Evolutionary conservation across 345 rosid genomes (phyloP).

Genomic region (Odontarrhena argentea): DNA sequence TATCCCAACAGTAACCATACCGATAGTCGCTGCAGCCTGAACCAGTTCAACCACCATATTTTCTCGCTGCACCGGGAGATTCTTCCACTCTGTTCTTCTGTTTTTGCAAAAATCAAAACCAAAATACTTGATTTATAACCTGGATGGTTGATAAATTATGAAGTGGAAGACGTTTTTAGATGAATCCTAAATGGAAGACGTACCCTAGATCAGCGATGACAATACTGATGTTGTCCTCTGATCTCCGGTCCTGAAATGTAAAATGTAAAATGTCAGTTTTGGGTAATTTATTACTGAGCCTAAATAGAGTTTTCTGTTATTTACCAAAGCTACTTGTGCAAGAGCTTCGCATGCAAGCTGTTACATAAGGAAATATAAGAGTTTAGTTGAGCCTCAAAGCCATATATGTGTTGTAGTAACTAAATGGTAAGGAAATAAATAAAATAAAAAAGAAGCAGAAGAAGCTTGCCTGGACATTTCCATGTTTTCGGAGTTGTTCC

Average conservation of each 20-base stretch:
- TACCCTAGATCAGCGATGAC: slow-evolving; percentile 89
- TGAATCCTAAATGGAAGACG: slow-evolving; percentile 9
- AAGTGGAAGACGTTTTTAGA: neutral
- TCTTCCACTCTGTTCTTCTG: slow-evolving; percentile 76
- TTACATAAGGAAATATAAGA: slow-evolving; percentile 32
- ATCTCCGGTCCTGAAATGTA: slow-evolving; percentile 59
- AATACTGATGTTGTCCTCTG: slow-evolving; percentile 82
- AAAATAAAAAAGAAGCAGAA: neutral
- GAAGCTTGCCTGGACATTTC: slow-evolving; percentile 81
- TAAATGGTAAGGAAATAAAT: neutral
- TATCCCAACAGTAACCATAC: slow-evolving; percentile 70
- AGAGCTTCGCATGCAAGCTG: slow-evolving; percentile 94
- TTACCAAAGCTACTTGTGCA: slow-evolving; percentile 77
- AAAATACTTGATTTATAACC: neutral
- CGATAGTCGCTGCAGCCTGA: slow-evolving; percentile 79
- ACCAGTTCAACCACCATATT: slow-evolving; percentile 59
- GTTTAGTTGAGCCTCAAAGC: slow-evolving; percentile 4
- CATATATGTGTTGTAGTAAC: neutral
- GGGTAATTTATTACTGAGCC: neutral
- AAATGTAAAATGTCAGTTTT: slow-evolving; percentile 19
- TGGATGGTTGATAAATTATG: neutral
- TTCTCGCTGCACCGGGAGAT: slow-evolving; percentile 59
- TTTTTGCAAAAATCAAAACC: slow-evolving; percentile 19
- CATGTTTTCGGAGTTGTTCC: slow-evolving; percentile 77
- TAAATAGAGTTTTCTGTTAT: slow-evolving; percentile 8